Evolutionary conservation across 768 basidiomycete genomes (phyloP).

Genomic region (Mycena polygramma): DNA sequence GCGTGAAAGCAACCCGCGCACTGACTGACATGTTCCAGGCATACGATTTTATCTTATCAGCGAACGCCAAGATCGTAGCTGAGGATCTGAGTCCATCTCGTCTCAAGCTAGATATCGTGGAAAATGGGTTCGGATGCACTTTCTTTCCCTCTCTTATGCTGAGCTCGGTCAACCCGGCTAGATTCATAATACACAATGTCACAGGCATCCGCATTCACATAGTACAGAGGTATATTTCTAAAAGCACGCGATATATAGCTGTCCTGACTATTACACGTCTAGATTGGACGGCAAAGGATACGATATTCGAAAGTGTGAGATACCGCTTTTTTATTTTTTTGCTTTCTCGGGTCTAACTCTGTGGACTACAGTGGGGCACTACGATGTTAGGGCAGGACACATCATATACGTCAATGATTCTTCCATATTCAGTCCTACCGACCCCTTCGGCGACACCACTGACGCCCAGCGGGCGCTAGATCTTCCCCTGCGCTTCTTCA

Average conservation of each 20-base stretch:
- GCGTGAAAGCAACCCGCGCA: not conserved
- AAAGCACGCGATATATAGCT: no score
- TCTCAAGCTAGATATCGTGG: slow-evolving; percentile 71
- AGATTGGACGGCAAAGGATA: slow-evolving; percentile 88
- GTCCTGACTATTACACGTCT: not conserved
- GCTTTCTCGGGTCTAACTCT: slow-evolving; percentile 9
- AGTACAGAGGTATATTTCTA: slow-evolving; percentile 57
- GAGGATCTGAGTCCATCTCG: slow-evolving; percentile 81
- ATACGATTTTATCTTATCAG: slow-evolving; percentile 85
- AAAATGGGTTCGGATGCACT: slow-evolving; percentile 64
- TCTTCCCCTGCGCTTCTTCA: slow-evolving; percentile 70
- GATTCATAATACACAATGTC: slow-evolving; percentile 75
- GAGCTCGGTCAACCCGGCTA: no score
- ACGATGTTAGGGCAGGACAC: slow-evolving; percentile 84
- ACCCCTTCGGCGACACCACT: slow-evolving; percentile 30
- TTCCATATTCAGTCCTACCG: slow-evolving; percentile 51
- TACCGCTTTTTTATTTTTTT: slow-evolving; percentile 18
- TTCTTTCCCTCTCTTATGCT: no score
- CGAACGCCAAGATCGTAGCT: slow-evolving; percentile 62
- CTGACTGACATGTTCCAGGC: slow-evolving; percentile 58
- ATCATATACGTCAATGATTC: slow-evolving; percentile 85
- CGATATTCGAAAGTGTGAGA: slow-evolving; percentile 84
- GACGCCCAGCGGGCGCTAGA: slow-evolving; percentile 53
- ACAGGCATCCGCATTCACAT: slow-evolving; percentile 85
- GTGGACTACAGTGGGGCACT: slow-evolving; percentile 76